phyloP scores from a whole-genome alignment of 139 green algal genomes.

The Spirogloea muscicola region DNA sequence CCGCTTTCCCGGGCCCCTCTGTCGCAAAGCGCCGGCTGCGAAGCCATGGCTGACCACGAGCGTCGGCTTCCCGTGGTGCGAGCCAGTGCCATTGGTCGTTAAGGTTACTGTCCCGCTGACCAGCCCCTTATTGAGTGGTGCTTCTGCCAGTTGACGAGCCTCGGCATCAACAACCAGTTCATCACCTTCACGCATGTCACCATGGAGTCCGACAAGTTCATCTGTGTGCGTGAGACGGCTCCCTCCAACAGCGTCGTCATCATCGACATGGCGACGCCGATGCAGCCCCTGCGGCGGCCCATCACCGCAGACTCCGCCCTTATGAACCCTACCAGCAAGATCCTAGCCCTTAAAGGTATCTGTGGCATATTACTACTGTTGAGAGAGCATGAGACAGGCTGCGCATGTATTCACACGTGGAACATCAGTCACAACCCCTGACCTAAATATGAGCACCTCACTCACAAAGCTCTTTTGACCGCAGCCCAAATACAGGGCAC shows the following conservation, averaged over 20 bases:
- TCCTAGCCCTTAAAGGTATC: conserved; percentile 89
- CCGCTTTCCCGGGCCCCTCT: neutral
- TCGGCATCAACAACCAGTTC: conserved; percentile 82
- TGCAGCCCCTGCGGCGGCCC: conserved; percentile 73
- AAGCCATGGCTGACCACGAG: too few relatives aligned
- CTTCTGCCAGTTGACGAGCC: conserved; percentile 78
- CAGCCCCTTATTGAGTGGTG: neutral
- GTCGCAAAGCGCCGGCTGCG: too few relatives aligned
- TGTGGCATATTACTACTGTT: neutral
- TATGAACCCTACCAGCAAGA: conserved; percentile 88
- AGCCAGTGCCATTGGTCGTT: conserved; percentile 8
- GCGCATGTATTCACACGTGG: neutral
- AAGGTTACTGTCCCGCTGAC: neutral
- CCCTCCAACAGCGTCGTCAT: conserved; percentile 75
- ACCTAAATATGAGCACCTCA: neutral
- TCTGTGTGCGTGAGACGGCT: conserved; percentile 90
- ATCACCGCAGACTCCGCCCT: conserved; percentile 96
- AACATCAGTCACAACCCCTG: neutral
- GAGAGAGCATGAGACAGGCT: neutral
- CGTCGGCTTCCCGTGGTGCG: neutral
- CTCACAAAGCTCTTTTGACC: neutral
- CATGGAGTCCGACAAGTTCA: conserved; percentile 94
- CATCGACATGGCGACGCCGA: conserved; percentile 78
- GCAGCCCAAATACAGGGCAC: conserved; percentile 49
- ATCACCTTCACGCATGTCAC: conserved; percentile 98